These are phyloP conservation scores for Oryza brachyantha DNA, from an alignment of 176 grass and related monocot species.

Conservation along the genomic window DNA sequence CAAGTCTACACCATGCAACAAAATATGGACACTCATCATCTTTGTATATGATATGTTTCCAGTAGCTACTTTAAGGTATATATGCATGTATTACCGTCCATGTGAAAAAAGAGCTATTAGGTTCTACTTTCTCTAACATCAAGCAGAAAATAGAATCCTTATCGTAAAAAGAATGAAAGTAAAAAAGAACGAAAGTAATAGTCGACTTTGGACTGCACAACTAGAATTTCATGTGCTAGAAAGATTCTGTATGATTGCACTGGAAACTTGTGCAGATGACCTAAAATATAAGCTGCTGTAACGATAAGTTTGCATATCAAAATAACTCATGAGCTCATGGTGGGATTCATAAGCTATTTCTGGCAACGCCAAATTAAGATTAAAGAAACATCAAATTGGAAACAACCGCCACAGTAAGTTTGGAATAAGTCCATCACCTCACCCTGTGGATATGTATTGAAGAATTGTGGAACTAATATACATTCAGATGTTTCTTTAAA, in stretches of 20 bases:
- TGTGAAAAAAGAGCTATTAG: conserved; percentile 33
- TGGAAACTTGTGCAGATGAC: not conserved
- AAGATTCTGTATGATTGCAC: not conserved
- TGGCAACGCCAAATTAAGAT: not conserved
- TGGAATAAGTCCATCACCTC: not conserved
- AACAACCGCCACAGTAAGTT: not conserved
- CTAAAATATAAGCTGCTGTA: not conserved
- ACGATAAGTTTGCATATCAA: not conserved
- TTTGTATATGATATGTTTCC: conserved; percentile 4
- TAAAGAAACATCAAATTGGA: not conserved
- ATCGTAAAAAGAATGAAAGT: conserved; percentile 6
- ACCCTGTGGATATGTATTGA: not conserved
- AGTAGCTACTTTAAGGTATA: conserved; percentile 24
- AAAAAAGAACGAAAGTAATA: not conserved
- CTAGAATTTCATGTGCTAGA: not conserved
- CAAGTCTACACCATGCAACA: not conserved
- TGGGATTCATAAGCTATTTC: conserved; percentile 2
- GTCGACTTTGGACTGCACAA: not conserved
- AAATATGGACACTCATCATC: not conserved
- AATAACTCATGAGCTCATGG: not conserved
- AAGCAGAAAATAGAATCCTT: conserved; percentile 12
- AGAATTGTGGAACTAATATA: not conserved
- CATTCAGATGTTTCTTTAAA: not conserved
- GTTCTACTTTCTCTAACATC: conserved; percentile 24
- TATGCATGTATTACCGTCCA: conserved; percentile 19